phyloP scores from a whole-genome alignment of 78 protist species.

The Chrysochromulina parva region DNA sequence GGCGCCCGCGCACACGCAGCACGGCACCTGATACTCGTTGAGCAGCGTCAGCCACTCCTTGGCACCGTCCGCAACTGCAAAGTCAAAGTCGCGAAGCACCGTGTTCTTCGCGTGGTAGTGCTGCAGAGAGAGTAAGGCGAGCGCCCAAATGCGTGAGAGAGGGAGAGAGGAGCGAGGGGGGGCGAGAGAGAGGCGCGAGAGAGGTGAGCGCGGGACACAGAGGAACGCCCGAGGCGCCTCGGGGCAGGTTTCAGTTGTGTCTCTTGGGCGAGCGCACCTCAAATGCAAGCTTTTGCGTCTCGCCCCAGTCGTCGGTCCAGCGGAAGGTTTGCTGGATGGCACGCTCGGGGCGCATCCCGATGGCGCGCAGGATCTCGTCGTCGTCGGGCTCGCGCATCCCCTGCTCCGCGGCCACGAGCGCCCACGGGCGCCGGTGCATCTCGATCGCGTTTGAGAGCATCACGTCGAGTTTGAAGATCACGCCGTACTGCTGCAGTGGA shows the following conservation, averaged over 20 bases:
- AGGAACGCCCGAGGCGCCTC: no score
- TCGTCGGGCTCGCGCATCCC: neutral
- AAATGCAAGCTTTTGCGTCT: neutral
- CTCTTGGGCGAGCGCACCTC: neutral
- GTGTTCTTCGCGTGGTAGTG: neutral
- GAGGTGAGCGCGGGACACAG: no score
- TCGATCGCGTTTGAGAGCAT: neutral
- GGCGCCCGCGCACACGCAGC: neutral
- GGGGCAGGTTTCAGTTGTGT: no score
- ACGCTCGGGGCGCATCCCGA: neutral
- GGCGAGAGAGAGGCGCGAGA: no score
- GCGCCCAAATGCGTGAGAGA: no score
- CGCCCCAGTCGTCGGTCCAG: conserved; percentile 23
- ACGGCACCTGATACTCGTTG: neutral
- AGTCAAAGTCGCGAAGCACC: neutral
- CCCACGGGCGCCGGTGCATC: neutral
- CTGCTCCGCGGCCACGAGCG: neutral
- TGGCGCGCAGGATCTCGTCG: neutral
- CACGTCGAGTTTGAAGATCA: neutral
- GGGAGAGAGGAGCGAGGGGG: no score
- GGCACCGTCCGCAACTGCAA: neutral
- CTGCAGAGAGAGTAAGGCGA: no score
- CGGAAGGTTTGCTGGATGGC: neutral
- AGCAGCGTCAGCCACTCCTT: neutral
- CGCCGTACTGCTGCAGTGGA: conserved; percentile 3